Base-by-base conservation (phyloP, 345 rosid genomes). In the Camelina sativa region DNA sequence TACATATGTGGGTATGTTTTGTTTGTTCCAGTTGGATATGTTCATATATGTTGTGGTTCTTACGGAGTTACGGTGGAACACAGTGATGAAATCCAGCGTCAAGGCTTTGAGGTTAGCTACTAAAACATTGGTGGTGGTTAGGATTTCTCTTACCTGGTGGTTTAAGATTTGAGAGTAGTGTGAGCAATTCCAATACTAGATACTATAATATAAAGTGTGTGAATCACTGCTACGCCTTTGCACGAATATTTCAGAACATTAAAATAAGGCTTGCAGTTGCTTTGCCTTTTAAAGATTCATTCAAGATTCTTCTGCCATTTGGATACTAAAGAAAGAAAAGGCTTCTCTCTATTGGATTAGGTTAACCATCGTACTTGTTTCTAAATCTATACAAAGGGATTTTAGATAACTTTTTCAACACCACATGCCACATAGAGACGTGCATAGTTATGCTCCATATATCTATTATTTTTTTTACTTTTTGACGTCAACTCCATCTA, bases 371-470 rank as follows among this genome's bases (percentile, higher is more conserved):
- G 30, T 52, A 53, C 47, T 67, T 75, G 68, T 61, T 43, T 51
- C 62, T 41, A 61, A 38, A 23, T 51, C n/a, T 34, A 71, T 20
- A 23, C 34, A n/a, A 58, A 5, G 46, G 34, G 12, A 69, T 3
- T 55, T 41, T 25, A 74, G 37, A 59, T 6, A 67, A 62, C 15
- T 32, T 60, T 60, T 28, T 19, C 1, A 43, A 69, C 6, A 52
- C 30, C 74, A 76, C 75, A 69, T 76, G 79, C 10, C 58, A 54
- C 58, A 53, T 54, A 44, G 30, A 28, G 57, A 76, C 76, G 80
- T 76, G 80, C 80, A 22, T 37, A 56, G 75, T 47, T 13, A 76
- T 76, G 80, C 48, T 30, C 11, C 25, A 63, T 34, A 34, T 34
- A 8, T 69, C 46, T 6, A 53, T 44, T 20, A 13, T 62, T 40